Evolutionary conservation across 2,329 filamentous ascomycete genomes (phyloP), one percentile per base, ranked within the genome.

Genomic region (Akanthomyces uredinophilus): DNA sequence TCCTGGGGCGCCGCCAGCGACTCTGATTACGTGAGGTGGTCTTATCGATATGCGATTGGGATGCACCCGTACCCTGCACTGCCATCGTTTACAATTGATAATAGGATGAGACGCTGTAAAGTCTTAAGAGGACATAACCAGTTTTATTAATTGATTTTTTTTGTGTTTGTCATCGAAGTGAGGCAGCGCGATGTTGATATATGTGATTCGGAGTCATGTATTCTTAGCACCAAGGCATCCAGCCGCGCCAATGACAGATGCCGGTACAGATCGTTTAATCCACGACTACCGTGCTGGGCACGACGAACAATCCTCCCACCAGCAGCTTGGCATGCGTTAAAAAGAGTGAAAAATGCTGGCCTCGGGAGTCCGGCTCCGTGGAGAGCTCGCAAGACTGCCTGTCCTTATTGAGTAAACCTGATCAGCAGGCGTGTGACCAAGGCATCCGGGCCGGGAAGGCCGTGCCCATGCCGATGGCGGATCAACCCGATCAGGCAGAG

Each of bases 1-100:
- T 62, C 57, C 46, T 3, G n/a, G 37, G 18, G 47, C 47, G 13
- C 5, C 32, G 24, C 47, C 18, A 50, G n/a, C 20, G 27, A 14
- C n/a, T 37, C 3, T 62, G 60, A 62, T 62, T 62, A 62, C 60
- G 52, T 62, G 52, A 62, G 35, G 44, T 35, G 8, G 14, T 51
- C 51, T 56, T 62, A 62, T 62, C 60, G 60, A 62, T 62, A 62
- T 35, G 44, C 43, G n/a, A 50, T 49, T 32, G 18, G 22, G 4
- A 29, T 24, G 41, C 13, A n/a, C 32, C 2, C 5, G 10, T 59
- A 50, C 46, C 44, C 44, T 50, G 8, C 22, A 49, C 3, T 22
- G 35, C 16, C 37, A 16, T 39, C 14, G 13, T 8, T 39, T 39
- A 39, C 37, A 1, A 39, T 16, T 32, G 10, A 35, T 5, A 39